Percentiles rank a stretch among this genome's conserved stretches.
phyloP scores from a whole-genome alignment of 2,329 filamentous ascomycete species.

The Colletotrichum navitas region DNA sequence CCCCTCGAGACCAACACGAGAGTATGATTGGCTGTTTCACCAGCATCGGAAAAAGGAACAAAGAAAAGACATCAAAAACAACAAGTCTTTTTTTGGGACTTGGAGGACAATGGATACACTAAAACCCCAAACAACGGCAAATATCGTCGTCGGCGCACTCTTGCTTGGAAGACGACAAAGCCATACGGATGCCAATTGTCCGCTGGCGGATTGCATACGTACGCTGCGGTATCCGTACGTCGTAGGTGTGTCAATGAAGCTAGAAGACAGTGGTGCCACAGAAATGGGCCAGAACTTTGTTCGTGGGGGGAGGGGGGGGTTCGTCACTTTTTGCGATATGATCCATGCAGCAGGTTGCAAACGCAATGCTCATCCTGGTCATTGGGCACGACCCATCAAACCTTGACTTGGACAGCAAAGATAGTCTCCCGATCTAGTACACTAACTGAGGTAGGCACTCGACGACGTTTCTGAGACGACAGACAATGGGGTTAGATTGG shows the following conservation, averaged over 20 bases:
- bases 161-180: neutral
- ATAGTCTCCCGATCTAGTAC: neutral
- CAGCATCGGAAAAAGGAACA: neutral
- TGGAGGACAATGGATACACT: neutral
- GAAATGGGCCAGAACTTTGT: neutral
- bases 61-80: constrained; percentile 27
- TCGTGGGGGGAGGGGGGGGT: neutral
- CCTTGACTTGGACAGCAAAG: neutral
- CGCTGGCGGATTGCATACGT: neutral
- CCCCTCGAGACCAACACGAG: neutral
- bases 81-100: too few relatives aligned
- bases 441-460: neutral
- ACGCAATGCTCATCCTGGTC: neutral
- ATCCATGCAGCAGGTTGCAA: constrained; percentile 1
- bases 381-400: neutral
- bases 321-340: neutral
- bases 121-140: neutral
- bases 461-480: constrained; percentile 30
- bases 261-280: neutral
- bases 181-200: neutral
- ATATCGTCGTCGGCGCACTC: neutral
- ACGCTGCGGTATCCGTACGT: neutral
- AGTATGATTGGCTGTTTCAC: constrained; percentile 22
- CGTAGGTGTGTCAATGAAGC: too few relatives aligned
- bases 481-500: constrained; percentile 19